Evolutionary conservation across 306 rosid species (phyloP).

Genomic region (Quercus cerris): DNA sequence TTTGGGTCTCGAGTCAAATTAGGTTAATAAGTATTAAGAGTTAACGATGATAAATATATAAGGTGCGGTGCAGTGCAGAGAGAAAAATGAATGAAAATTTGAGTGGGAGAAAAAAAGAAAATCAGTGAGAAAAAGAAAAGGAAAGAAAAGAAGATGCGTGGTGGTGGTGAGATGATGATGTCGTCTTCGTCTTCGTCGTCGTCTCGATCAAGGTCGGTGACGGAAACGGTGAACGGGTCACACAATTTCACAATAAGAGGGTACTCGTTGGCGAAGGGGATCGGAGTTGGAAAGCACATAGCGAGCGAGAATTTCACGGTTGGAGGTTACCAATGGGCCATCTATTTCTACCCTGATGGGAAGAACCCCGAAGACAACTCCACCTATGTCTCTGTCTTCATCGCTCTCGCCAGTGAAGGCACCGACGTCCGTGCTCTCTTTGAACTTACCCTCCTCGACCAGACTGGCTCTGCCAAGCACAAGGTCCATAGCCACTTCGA

Average conservation of each 20-base stretch:
- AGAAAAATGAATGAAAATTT: too few species aligned
- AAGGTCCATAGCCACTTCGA: constrained; percentile 95
- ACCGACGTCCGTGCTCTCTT: constrained; percentile 89
- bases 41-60: too few species aligned
- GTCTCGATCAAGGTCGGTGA: constrained; percentile 73
- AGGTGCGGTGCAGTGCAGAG: too few species aligned
- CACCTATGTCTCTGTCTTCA: constrained; percentile 89
- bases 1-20: too few species aligned
- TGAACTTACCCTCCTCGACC: constrained; percentile 85
- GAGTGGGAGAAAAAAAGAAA: too few species aligned
- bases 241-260: constrained; percentile 91
- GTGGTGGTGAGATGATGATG: background rate
- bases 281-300: constrained; percentile 91
- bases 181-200: background rate
- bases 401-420: constrained; percentile 95
- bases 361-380: constrained; percentile 93
- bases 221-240: constrained; percentile 92
- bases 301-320: constrained; percentile 89
- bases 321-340: constrained; percentile 98
- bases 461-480: constrained; percentile 79
- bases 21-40: too few species aligned
- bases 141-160: too few species aligned
- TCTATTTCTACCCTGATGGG: constrained; percentile 93
- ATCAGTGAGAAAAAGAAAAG: too few species aligned
- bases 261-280: constrained; percentile 87